Evolutionary conservation across 306 rosid genomes (phyloP).

Genomic region (Vigna hirtella): DNA sequence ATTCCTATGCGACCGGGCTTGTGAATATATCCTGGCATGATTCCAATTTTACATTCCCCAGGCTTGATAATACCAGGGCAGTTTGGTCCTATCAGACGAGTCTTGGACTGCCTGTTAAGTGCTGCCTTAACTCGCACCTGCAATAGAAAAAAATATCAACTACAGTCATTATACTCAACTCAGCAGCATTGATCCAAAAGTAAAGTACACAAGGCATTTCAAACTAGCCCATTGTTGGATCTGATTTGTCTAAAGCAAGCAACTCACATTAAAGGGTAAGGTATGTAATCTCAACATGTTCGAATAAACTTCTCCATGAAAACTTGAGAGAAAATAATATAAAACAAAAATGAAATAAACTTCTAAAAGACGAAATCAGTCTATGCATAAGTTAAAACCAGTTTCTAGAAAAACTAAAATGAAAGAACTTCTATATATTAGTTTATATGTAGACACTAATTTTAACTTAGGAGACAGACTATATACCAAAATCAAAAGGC

Average conservation of each 20-base stretch:
- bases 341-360: no score
- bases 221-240: neutral
- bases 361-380: no score
- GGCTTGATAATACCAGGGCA: constrained; percentile 99
- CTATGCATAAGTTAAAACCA: neutral
- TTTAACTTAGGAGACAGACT: neutral
- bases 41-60: constrained; percentile 99
- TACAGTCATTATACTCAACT: constrained; percentile 33
- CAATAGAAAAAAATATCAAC: constrained; percentile 36
- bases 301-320: neutral
- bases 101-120: constrained; percentile 83
- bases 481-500: constrained; percentile 18
- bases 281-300: neutral
- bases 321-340: neutral
- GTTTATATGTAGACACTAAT: neutral
- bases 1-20: constrained; percentile 98
- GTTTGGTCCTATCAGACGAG: constrained; percentile 95
- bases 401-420: no score
- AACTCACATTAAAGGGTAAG: neutral
- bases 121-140: constrained; percentile 98
- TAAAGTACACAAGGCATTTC: constrained; percentile 5
- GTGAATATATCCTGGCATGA: constrained; percentile 99
- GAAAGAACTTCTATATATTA: neutral
- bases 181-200: constrained; percentile 22
- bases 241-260: neutral